Percentiles rank a stretch among this genome's conserved stretches.
phyloP scores from a whole-genome alignment of 371 early-diverging fungal species.

The Syncephalastrum sp. region DNA sequence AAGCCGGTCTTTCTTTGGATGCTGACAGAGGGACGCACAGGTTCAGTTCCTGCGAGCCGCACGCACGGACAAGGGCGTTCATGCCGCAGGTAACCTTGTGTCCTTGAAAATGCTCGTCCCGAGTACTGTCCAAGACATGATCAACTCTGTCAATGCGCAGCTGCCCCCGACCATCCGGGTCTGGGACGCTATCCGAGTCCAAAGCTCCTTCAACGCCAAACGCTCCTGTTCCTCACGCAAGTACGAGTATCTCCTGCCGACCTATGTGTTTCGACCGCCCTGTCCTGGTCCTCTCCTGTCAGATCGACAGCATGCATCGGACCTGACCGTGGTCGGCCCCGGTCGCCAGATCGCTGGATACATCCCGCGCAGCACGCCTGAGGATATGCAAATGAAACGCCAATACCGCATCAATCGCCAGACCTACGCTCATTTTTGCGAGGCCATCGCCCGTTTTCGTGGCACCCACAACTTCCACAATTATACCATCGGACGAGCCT shows the following conservation, averaged over 20 bases:
- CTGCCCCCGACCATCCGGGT: constrained; percentile 84
- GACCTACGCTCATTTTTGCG: constrained; percentile 62
- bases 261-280: constrained; percentile 76
- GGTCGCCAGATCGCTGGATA: constrained; percentile 4
- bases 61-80: constrained; percentile 99
- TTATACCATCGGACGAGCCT: constrained; percentile 86
- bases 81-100: constrained; percentile 97
- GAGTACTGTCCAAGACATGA: constrained; percentile 59
- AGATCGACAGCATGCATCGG: too few species aligned
- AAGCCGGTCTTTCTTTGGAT: not conserved
- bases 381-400: constrained; percentile 54
- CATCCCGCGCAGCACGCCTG: constrained; percentile 36
- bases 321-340: too few species aligned
- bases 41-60: constrained; percentile 86
- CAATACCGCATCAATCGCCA: constrained; percentile 65
- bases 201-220: constrained; percentile 91
- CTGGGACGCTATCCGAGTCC: constrained; percentile 81
- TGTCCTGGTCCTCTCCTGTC: too few species aligned
- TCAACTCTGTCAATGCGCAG: constrained; percentile 70
- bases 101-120: constrained; percentile 84
- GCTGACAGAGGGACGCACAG: constrained; percentile 28
- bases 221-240: constrained; percentile 89
- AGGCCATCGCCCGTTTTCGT: constrained; percentile 69
- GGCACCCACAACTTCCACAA: constrained; percentile 98
- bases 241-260: constrained; percentile 98